Evolutionary conservation across 768 basidiomycete species (phyloP).

Genomic region (Hortiboletus campestris): DNA sequence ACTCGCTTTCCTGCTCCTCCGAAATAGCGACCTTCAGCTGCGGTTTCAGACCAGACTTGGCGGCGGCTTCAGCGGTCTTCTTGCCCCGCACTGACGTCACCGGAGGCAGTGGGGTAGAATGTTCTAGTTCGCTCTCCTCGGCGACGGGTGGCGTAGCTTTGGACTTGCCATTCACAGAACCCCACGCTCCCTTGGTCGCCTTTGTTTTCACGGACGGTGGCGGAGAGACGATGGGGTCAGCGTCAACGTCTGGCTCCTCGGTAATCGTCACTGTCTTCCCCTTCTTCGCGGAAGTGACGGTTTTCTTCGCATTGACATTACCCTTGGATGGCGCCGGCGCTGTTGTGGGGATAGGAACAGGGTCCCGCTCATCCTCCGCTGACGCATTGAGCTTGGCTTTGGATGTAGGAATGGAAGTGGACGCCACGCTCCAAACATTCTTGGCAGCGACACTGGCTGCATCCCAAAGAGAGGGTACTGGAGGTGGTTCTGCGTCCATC

Average conservation of each 20-base stretch:
- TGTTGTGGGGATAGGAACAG: not conserved
- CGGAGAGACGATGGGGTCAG: conserved; percentile 17
- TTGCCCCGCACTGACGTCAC: conserved; percentile 12
- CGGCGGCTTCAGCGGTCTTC: conserved; percentile 3
- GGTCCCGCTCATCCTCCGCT: conserved; percentile 10
- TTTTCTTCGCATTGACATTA: conserved; percentile 14
- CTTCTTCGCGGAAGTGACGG: conserved; percentile 12
- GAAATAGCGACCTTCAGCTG: conserved; percentile 17
- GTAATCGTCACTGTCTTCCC: conserved; percentile 26
- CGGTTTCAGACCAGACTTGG: conserved; percentile 11
- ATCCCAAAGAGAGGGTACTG: conserved; percentile 18
- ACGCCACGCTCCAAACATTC: conserved; percentile 7
- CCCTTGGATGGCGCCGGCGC: conserved; percentile 5
- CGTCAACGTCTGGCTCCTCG: conserved; percentile 28
- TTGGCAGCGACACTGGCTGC: conserved; percentile 9
- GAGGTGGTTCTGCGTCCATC: conserved; percentile 22
- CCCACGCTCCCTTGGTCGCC: conserved; percentile 19
- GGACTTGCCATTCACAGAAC: conserved; percentile 20
- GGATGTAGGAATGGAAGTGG: conserved; percentile 1
- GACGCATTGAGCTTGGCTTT: not conserved
- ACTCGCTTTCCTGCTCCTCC: conserved; percentile 23
- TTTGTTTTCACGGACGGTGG: conserved; percentile 12
- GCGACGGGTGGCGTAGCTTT: conserved; percentile 11
- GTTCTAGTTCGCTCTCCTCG: conserved; percentile 16
- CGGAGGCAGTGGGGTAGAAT: not conserved